Evolutionary conservation across 179 eudicot genomes (phyloP).

Genomic region (Gypsophila paniculata): DNA sequence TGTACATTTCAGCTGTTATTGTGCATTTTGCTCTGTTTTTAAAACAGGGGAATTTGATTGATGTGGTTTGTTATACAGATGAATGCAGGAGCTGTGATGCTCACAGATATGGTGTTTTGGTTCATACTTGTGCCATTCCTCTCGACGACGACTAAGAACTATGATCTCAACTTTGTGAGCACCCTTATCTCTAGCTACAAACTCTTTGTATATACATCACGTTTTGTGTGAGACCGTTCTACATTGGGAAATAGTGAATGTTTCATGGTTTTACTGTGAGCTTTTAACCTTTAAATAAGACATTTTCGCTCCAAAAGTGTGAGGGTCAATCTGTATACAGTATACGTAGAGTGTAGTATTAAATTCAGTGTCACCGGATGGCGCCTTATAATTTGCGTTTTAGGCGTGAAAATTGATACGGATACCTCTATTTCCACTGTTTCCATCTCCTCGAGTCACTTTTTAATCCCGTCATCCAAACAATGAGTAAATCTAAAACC

Average conservation of each 20-base stretch:
- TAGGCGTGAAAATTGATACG: no score
- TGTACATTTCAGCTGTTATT: no score
- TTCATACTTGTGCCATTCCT: slow-evolving; percentile 70
- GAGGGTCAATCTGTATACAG: no score
- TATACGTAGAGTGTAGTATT: no score
- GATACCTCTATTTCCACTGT: no score
- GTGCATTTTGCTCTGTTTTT: background rate
- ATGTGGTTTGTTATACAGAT: slow-evolving; percentile 31
- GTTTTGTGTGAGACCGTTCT: background rate
- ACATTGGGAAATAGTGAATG: background rate
- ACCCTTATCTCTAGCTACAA: background rate
- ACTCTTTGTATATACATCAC: background rate
- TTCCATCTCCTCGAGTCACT: no score
- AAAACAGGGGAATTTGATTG: slow-evolving; percentile 1
- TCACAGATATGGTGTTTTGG: slow-evolving; percentile 85
- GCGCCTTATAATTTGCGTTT: no score
- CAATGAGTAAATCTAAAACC: background rate
- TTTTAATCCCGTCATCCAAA: no score
- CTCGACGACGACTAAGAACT: slow-evolving; percentile 43
- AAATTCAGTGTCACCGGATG: no score
- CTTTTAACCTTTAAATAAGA: background rate
- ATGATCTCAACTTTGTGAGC: slow-evolving; percentile 70
- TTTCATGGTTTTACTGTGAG: background rate
- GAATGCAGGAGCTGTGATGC: slow-evolving; percentile 81
- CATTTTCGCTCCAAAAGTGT: no score